These are phyloP conservation scores for Talaromyces marneffei DNA, from an alignment of 2,329 filamentous ascomycete genomes.

Conservation along the genomic window DNA sequence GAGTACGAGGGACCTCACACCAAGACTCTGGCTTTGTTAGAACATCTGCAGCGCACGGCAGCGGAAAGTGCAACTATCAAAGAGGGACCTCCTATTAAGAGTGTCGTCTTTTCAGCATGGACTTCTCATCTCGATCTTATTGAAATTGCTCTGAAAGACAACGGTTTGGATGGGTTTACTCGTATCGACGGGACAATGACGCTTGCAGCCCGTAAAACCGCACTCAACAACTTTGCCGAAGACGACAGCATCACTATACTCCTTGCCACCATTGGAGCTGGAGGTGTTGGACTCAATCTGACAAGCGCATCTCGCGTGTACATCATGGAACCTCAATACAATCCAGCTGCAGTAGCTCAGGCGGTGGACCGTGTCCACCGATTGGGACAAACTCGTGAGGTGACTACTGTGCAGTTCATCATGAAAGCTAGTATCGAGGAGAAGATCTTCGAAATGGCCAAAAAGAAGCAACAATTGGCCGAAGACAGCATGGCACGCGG, in stretches of 20 bases:
- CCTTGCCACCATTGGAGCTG: constrained; percentile 85
- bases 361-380: constrained; percentile 90
- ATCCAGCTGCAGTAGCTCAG: constrained; percentile 89
- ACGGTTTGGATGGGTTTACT: constrained; percentile 52
- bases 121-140: constrained; percentile 92
- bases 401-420: constrained; percentile 80
- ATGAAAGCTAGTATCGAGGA: constrained; percentile 91
- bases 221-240: constrained; percentile 71
- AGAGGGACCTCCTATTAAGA: constrained; percentile 67
- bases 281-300: constrained; percentile 84
- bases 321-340: constrained; percentile 98
- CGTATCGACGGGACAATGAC: constrained; percentile 91
- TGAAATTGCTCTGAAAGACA: constrained; percentile 65
- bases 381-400: constrained; percentile 80
- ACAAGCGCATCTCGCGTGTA: constrained; percentile 82
- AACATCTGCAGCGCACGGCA: constrained; percentile 63
- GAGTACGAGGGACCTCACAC: constrained; percentile 82
- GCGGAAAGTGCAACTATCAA: constrained; percentile 47
- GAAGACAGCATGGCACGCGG: constrained; percentile 73
- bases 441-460: constrained; percentile 82
- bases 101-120: constrained; percentile 94
- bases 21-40: constrained; percentile 77
- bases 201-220: constrained; percentile 64
- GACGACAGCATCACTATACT: constrained; percentile 69
- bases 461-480: constrained; percentile 87